Conservation (phyloP, 225 moss, liverwort and hornwort genomes). For the Thuidium tamariscinum region DNA sequence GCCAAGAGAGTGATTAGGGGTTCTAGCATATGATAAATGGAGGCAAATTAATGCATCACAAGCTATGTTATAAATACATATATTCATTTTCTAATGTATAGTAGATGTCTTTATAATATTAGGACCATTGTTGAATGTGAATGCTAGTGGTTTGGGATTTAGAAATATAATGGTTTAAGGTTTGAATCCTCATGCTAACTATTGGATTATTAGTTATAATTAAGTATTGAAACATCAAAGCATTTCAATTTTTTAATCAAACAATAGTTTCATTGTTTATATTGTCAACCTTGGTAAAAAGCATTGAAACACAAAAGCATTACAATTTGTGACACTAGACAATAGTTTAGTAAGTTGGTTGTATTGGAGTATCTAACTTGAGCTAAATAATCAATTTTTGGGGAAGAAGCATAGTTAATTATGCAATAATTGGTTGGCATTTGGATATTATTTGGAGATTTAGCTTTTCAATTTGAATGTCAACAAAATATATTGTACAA, state of each 20-base stretch:
- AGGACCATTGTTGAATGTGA: accelerated
- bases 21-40: neutral
- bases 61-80: neutral
- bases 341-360: neutral
- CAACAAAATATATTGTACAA: neutral
- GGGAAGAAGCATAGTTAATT: no score
- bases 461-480: neutral
- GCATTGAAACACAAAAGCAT: neutral
- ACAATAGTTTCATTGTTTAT: no score
- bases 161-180: accelerated
- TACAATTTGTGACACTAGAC: neutral
- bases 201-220: neutral
- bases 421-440: neutral
- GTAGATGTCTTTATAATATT: neutral
- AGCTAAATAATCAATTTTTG: neutral
- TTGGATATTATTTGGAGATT: neutral
- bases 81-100: neutral
- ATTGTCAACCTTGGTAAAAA: no score
- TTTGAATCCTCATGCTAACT: neutral
- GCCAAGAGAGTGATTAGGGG: accelerated
- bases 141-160: neutral
- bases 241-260: accelerated
- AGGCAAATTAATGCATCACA: neutral
- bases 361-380: neutral
- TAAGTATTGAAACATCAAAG: neutral